Evolutionary conservation across 1,139 yeast genomes (phyloP), one percentile per base, ranked within the genome.

Genomic region (Taphrina pruni): DNA sequence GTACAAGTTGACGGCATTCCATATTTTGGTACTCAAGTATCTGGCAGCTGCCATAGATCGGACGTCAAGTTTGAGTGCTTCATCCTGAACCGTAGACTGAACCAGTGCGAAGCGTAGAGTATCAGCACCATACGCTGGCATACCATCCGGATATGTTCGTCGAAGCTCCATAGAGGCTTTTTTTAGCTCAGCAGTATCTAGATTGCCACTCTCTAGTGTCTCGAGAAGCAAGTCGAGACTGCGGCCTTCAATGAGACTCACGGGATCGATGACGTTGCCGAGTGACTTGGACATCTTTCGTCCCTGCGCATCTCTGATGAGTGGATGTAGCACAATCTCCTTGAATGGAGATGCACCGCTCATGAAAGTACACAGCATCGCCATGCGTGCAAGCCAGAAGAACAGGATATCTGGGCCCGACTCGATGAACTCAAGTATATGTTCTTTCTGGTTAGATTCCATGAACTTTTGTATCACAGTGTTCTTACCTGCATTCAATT

Each of bases 401-500:
- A 70, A 70, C 11, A 70, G 51, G 46, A 70, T 69, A 14, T 70
- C 72, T 9, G 71, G 64, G 3, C 72, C 72, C n/a, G 70, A 70
- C 46, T 70, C 72, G 54, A 70, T 69, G 43, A 70, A 64, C 20
- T 50, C 64, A 11, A 69, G 52, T 8, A 35, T 26, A 41, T 54
- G 61, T 12, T 52, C 64, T 52, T 26, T 14, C 20, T 21, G 20
- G 20, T n/a, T 14, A 39, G 14, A 3, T 39, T 6, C 6, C 14
- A 6, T 14, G 6, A 6, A 26, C 4, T 2, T 2, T 26, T 26
- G 32, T 4, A 26, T 4, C 32, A 26, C 14, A 11, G 2, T 11
- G 21, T 54, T 6, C 14, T 17, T 54, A 54, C 58, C 20, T 6
- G 21, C 6, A 11, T n/a, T 26, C 6, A 80, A 77, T 69, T 93